A percentile compares a stretch with the other conserved stretches of the same genome.
These are phyloP conservation scores for Fragilariopsis cylindrus DNA, from an alignment of 108 stramenopile species.

Conservation along the genomic window DNA sequence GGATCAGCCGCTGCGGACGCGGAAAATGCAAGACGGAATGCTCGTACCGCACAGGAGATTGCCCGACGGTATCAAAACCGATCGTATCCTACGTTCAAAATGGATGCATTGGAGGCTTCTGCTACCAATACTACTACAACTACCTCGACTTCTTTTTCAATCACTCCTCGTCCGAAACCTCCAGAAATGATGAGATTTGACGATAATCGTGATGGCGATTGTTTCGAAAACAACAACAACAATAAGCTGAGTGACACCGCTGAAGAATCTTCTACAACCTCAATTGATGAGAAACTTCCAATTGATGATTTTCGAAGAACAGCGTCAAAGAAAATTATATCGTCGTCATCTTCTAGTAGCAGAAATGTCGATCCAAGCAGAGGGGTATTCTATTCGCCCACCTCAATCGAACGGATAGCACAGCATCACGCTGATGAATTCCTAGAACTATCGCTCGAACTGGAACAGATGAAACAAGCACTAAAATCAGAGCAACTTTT, in stretches of 20 bases:
- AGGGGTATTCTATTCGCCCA: constrained; percentile 13
- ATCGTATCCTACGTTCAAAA: constrained; percentile 24
- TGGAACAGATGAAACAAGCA: constrained; percentile 68
- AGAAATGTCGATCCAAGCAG: constrained; percentile 3
- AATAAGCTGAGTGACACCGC: neutral
- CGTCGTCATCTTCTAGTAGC: neutral
- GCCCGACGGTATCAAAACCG: constrained; percentile 55
- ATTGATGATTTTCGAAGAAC: neutral
- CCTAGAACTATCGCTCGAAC: constrained; percentile 60
- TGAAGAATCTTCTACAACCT: neutral
- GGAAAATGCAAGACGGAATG: constrained; percentile 67
- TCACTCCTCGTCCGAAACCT: constrained; percentile 12
- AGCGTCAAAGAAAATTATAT: too few relatives aligned
- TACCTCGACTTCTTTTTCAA: neutral
- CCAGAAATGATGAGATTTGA: neutral
- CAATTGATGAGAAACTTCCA: neutral
- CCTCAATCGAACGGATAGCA: constrained; percentile 46
- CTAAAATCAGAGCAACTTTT: constrained; percentile 46
- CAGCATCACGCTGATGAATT: constrained; percentile 78
- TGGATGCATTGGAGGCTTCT: constrained; percentile 15
- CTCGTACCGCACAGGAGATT: constrained; percentile 69
- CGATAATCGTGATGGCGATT: neutral
- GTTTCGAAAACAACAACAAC: neutral
- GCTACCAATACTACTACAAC: constrained; percentile 8
- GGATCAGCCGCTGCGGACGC: constrained; percentile 60